Conservation (phyloP, 768 basidiomycete genomes). For the Pholiota microspora region DNA sequence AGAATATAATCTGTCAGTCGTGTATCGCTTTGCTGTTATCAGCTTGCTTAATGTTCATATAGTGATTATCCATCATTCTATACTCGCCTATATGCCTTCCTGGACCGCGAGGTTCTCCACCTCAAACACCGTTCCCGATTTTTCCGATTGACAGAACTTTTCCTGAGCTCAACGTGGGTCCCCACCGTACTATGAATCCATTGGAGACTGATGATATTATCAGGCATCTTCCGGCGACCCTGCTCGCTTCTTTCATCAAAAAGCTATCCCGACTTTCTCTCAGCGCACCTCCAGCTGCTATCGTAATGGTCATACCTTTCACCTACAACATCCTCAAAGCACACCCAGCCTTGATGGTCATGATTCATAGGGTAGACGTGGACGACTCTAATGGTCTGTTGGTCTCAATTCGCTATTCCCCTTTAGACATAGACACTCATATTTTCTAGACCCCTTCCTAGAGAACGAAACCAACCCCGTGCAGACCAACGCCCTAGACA, state of each 20-base stretch:
- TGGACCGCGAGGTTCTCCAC: constrained; percentile 86
- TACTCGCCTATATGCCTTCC: constrained; percentile 84
- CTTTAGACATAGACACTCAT: neutral
- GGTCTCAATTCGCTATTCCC: neutral
- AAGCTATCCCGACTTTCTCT: constrained; percentile 83
- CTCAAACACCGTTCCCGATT: constrained; percentile 92
- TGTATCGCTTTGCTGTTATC: neutral
- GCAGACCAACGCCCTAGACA: constrained; percentile 75
- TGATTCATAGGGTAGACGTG: constrained; percentile 75
- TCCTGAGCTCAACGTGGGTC: constrained; percentile 87
- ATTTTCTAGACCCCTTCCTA: constrained; percentile 63
- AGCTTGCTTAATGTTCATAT: constrained; percentile 6
- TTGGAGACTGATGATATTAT: neutral
- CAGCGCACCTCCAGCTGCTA: constrained; percentile 83
- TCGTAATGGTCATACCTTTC: constrained; percentile 90
- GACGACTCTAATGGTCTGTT: constrained; percentile 34
- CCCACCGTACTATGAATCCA: constrained; percentile 1
- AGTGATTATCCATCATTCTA: constrained; percentile 98
- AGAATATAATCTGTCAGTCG: constrained; percentile 92
- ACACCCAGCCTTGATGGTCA: constrained; percentile 88
- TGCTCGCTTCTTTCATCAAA: constrained; percentile 96
- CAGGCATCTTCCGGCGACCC: constrained; percentile 80
- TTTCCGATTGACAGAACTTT: constrained; percentile 89
- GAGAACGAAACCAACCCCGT: constrained; percentile 68
- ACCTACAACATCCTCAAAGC: constrained; percentile 91